Evolutionary conservation across 2,329 filamentous ascomycete species (phyloP).

Genomic region (Alternaria arborescens): DNA sequence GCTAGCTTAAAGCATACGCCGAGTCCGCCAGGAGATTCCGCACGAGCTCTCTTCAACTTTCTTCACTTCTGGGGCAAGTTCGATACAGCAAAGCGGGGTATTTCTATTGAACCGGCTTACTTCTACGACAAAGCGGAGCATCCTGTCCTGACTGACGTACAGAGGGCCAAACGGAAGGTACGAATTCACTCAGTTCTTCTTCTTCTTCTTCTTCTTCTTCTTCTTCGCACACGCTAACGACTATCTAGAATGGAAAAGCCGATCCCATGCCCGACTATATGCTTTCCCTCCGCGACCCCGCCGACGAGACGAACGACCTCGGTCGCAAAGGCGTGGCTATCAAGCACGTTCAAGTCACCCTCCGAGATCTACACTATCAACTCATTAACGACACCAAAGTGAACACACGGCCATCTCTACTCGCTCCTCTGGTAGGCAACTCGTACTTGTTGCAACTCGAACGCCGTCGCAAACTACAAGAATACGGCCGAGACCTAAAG

Average conservation of each 20-base stretch:
- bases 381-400: constrained; percentile 23
- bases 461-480: constrained; percentile 24
- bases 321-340: constrained; percentile 60
- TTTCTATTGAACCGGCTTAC: constrained; percentile 59
- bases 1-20: constrained; percentile 60
- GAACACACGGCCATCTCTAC: constrained; percentile 30
- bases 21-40: constrained; percentile 45
- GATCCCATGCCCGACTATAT: constrained; percentile 43
- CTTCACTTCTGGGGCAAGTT: constrained; percentile 60
- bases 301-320: constrained; percentile 65
- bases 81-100: constrained; percentile 56
- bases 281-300: constrained; percentile 67
- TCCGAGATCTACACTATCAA: constrained; percentile 36
- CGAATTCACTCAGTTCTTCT: constrained; percentile 7
- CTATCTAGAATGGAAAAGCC: constrained; percentile 19
- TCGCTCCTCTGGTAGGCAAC: constrained; percentile 31
- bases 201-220: not conserved
- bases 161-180: constrained; percentile 30
- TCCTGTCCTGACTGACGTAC: constrained; percentile 27
- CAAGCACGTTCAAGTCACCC: constrained; percentile 59
- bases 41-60: constrained; percentile 58
- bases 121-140: constrained; percentile 53
- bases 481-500: constrained; percentile 22
- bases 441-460: constrained; percentile 25
- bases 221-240: constrained; percentile 14